Percentiles rank a stretch among this genome's conserved stretches.
Evolutionary conservation across 495 filamentous ascomycete species (phyloP).

Genomic region (Podospora bellae-mahoneyi): DNA sequence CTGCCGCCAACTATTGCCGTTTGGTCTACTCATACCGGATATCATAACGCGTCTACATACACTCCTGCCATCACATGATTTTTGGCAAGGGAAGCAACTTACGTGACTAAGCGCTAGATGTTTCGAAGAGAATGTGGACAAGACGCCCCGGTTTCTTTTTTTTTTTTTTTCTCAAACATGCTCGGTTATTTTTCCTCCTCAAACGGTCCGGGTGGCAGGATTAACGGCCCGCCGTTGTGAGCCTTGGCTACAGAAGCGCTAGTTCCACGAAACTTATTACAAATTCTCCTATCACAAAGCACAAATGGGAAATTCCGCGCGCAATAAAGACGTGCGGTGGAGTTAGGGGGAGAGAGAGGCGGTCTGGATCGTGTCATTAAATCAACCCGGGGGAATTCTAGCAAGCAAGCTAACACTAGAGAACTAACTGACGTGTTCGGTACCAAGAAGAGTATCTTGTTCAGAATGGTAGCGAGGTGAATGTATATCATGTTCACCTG

Average conservation of each 20-base stretch:
- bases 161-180: background rate
- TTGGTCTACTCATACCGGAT: background rate
- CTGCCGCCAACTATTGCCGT: background rate
- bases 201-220: slow-evolving; percentile 3
- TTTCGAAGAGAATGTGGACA: background rate
- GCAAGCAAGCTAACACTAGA: background rate
- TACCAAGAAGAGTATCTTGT: background rate
- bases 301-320: background rate
- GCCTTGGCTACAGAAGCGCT: background rate
- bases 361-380: background rate
- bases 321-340: background rate
- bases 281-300: background rate
- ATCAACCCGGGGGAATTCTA: background rate
- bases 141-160: background rate
- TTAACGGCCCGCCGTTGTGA: background rate
- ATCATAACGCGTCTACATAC: background rate
- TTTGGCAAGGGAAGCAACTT: background rate
- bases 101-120: background rate
- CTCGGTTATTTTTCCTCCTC: background rate
- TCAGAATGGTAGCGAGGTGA: background rate
- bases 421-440: background rate
- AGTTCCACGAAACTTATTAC: background rate
- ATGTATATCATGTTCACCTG: background rate
- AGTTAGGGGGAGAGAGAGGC: background rate
- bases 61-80: background rate